A percentile compares a stretch with the other conserved stretches of the same genome.
These are phyloP conservation scores for Tephrocybe sp. DNA, from an alignment of 768 basidiomycete species.

Conservation along the genomic window DNA sequence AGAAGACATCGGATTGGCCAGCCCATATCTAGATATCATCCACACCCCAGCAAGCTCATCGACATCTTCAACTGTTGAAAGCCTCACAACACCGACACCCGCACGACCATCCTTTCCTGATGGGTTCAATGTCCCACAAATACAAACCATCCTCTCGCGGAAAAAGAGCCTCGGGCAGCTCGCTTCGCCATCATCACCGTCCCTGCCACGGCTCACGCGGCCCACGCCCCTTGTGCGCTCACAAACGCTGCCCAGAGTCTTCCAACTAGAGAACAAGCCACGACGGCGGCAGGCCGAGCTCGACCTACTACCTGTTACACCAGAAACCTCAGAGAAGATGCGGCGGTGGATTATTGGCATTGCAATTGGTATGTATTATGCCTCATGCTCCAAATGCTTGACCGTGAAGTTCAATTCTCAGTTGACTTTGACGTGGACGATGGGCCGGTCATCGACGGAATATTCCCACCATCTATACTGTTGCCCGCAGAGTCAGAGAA, in stretches of 20 bases:
- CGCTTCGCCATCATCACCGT: constrained; percentile 24
- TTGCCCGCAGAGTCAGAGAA: constrained; percentile 74
- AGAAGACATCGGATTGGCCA: constrained; percentile 27
- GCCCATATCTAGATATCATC: constrained; percentile 23
- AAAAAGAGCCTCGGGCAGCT: constrained; percentile 22
- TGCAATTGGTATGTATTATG: constrained; percentile 52
- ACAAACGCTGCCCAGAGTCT: constrained; percentile 43
- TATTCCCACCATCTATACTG: constrained; percentile 68
- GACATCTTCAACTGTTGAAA: constrained; percentile 19
- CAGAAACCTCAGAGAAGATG: constrained; percentile 47
- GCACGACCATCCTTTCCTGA: constrained; percentile 15
- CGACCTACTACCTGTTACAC: constrained; percentile 45
- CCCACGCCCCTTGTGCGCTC: constrained; percentile 38
- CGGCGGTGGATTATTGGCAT: constrained; percentile 69
- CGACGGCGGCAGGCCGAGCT: constrained; percentile 33
- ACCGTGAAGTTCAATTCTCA: constrained; percentile 23
- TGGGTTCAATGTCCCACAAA: constrained; percentile 14
- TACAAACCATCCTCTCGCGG: constrained; percentile 13
- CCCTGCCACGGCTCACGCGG: constrained; percentile 15
- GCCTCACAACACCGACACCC: constrained; percentile 19
- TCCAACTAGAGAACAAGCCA: constrained; percentile 28
- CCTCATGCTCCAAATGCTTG: not conserved
- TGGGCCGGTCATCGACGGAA: constrained; percentile 73
- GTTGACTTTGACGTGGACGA: constrained; percentile 89
- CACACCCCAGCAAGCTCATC: constrained; percentile 24